A percentile compares a stretch with the other conserved stretches of the same genome.
These are phyloP conservation scores for Blastobotrys parvus DNA, from an alignment of 805 yeast species.

Conservation along the genomic window DNA sequence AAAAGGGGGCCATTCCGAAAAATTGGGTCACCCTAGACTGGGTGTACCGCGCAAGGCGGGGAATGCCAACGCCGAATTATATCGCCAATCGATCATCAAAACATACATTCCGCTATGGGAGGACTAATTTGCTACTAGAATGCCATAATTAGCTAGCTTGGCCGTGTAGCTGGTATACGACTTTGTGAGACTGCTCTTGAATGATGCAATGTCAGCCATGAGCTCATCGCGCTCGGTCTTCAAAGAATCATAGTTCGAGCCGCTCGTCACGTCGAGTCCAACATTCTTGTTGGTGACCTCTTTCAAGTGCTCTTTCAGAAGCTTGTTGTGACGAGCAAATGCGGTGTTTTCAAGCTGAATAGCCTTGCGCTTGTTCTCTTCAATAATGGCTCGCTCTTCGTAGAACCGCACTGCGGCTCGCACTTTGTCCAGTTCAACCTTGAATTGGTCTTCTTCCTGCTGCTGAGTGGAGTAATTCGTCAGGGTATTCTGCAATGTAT, in stretches of 20 bases:
- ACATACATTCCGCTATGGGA: too few species aligned
- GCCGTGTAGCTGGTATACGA: neutral
- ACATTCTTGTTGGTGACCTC: constrained; percentile 16
- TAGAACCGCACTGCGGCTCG: constrained; percentile 23
- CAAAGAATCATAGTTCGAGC: neutral
- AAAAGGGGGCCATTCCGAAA: too few species aligned
- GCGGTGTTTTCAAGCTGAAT: constrained; percentile 23
- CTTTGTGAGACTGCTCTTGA: neutral
- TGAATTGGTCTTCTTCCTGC: constrained; percentile 19
- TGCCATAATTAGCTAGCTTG: neutral
- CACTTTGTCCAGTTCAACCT: constrained; percentile 23
- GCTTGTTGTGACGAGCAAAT: constrained; percentile 22
- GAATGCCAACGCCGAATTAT: too few species aligned
- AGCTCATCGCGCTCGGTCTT: constrained; percentile 2
- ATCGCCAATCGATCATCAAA: too few species aligned
- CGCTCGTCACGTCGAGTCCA: neutral
- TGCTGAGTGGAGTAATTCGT: constrained; percentile 13
- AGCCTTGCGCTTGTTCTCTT: constrained; percentile 26
- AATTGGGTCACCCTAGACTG: too few species aligned
- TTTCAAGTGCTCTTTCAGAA: constrained; percentile 22
- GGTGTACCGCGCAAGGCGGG: too few species aligned
- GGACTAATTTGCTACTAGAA: too few species aligned
- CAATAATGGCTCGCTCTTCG: constrained; percentile 24
- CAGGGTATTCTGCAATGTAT: constrained; percentile 22
- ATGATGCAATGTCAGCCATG: constrained; percentile 1